Base-by-base conservation (phyloP, 2,329 filamentous ascomycete species). In the Pseudocercospora pini-densiflorae region DNA sequence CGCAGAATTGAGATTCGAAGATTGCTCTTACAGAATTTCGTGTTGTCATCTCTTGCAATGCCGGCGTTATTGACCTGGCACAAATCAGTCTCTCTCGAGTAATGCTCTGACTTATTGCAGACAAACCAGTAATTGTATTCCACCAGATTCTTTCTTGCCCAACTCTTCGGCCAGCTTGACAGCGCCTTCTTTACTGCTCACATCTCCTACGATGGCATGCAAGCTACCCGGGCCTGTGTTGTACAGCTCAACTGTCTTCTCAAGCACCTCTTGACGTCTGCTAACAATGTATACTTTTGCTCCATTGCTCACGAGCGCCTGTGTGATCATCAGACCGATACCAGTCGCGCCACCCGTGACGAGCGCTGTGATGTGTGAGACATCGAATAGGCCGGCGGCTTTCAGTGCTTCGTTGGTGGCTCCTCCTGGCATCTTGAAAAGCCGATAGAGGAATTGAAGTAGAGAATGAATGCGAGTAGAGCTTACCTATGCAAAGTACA, bases 131-230 rank as follows among this genome's bases (percentile, higher is more conserved):
- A 36, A 36, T 16, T 36, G 33, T 36, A 36, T 36, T 5, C 33
- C 33, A 5, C 33, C 33, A 3, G 33, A 36, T 70, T 87, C 85
- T 64, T 83, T 82, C 64, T 78, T 66, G 59, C 74, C 72, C 14
- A 83, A 69, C 63, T 81, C 79, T 45, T 80, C 75, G 43, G 78
- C 79, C 10, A 83, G 74, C 23, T 78, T 75, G 58, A 81, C 73
- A n/a, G 79, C 73, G 8, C 85, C 84, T 8, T 83, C 78, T 69
- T 87, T 87, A n/a, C 81, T 80, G 68, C 81, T 83, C 36, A 85
- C 80, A 68, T 87, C 84, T 66, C 82, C 80, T 21, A 78, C 75
- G 21, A 82, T 69, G 27, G 77, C 78, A 57, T 69, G 70, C 61
- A 77, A 62, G 63, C 72, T 79, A 12, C 7, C 85, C 84, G 1